Base-by-base conservation (phyloP, 208 protist genomes). In the Trypanosoma cruzi region DNA sequence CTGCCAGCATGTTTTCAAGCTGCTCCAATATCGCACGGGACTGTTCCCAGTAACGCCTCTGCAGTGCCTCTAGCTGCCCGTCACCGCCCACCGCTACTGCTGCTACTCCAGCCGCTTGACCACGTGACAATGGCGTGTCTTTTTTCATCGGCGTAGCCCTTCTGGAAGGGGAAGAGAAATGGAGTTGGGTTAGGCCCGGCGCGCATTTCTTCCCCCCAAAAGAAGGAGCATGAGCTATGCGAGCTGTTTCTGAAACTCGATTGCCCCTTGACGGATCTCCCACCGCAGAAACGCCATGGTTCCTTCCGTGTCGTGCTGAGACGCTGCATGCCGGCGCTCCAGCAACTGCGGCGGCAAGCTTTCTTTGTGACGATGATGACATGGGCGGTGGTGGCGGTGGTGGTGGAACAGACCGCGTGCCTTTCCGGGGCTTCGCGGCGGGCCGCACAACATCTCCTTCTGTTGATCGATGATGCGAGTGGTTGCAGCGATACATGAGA, bases 11-110 rank as follows among this genome's bases (percentile, higher is more conserved):
- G 6, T 54, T 37, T 29, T 87, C 75, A 36, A 87, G 69, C 40
- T 87, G 77, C n/a, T 75, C 34, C 13, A 87, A 68, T 48, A 87
- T 77, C 8, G 66, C 59, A 37, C 73, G 63, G 31, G 78, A 87
- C 58, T 81, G 77, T 34, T 67, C 56, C 74, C 73, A 82, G 71
- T 84, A 87, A 31, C 52, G 58, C 46, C 58, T 68, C 46, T 81
- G 73, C 52, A 79, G 34, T 16, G 54, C 71, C 29, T 52, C 63
- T 13, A 74, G 11, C n/a, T 64, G 14, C 32, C 22, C 57, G 16
- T 24, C 31, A 18, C 10, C 63, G 22, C 37, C 68, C 10, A 14
- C 64, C 4, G 48, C 48, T 52, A 18, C 34, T 36, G 24, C 62
- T 36, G 32, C 31, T n/a, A n/a, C n/a, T n/a, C n/a, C n/a, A n/a